Evolutionary conservation across 768 basidiomycete species (phyloP).

Genomic region (Auricularia heimuer): DNA sequence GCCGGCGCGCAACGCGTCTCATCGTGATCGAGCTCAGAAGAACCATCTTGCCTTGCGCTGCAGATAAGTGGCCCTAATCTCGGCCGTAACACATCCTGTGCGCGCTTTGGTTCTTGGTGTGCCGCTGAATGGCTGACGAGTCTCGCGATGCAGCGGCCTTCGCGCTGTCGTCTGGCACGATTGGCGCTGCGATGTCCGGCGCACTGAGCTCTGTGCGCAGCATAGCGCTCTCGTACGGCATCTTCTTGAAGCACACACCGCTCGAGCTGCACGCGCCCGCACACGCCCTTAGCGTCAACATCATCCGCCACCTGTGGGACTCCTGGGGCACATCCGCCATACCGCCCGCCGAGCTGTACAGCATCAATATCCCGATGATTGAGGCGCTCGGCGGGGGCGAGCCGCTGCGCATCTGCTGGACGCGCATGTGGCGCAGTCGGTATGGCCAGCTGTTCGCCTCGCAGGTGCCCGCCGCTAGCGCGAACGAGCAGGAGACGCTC

Average conservation of each 20-base stretch:
- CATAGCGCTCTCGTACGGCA: constrained; percentile 85
- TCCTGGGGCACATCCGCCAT: constrained; percentile 56
- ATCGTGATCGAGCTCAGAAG: not conserved
- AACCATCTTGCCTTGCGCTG: not conserved
- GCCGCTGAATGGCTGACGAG: not conserved
- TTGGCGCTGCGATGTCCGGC: constrained; percentile 83
- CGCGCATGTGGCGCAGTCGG: constrained; percentile 74
- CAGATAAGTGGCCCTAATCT: constrained; percentile 82
- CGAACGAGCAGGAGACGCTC: constrained; percentile 5
- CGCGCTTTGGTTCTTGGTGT: constrained; percentile 12
- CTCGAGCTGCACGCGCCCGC: constrained; percentile 54
- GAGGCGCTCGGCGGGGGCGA: constrained; percentile 47
- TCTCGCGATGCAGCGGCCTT: constrained; percentile 52
- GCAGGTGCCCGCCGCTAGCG: constrained; percentile 22
- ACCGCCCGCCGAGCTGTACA: constrained; percentile 54
- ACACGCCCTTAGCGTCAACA: constrained; percentile 52
- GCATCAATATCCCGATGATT: constrained; percentile 79
- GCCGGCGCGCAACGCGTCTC: constrained; percentile 7
- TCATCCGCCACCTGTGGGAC: constrained; percentile 66
- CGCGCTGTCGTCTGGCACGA: constrained; percentile 81
- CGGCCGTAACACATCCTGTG: constrained; percentile 76
- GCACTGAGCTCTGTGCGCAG: constrained; percentile 61
- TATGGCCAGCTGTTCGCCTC: constrained; percentile 74
- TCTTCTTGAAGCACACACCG: constrained; percentile 60
- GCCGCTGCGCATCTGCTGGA: constrained; percentile 67